These are phyloP conservation scores for Saccharomycopsis capsularis DNA, from an alignment of 805 yeast species.

Conservation along the genomic window DNA sequence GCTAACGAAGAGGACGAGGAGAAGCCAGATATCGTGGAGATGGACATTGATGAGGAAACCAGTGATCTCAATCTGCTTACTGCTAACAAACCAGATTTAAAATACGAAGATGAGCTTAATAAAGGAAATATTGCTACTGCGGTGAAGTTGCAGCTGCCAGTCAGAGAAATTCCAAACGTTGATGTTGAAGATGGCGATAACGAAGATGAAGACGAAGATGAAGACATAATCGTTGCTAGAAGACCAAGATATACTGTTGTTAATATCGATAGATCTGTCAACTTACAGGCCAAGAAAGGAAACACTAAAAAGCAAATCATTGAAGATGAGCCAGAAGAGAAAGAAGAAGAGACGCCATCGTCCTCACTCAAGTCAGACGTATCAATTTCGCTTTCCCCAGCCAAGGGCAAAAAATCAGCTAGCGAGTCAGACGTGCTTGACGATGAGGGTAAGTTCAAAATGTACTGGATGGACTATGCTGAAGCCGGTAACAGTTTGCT, in stretches of 20 bases:
- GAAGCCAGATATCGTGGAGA: not conserved
- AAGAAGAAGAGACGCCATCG: too few relatives aligned
- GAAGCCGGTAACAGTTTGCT: conserved; percentile 66
- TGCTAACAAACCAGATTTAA: too few relatives aligned
- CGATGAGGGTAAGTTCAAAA: conserved; percentile 46
- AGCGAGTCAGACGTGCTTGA: conserved; percentile 29
- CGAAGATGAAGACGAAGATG: conserved; percentile 46
- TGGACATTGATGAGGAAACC: not conserved
- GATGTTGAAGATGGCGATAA: conserved; percentile 21
- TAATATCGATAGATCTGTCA: conserved; percentile 36
- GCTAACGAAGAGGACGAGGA: not conserved
- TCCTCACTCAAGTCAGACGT: conserved; percentile 1
- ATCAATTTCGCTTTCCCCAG: not conserved
- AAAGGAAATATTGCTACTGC: not conserved
- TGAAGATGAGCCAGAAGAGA: conserved; percentile 5
- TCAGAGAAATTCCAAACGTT: not conserved
- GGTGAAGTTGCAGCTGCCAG: too few relatives aligned
- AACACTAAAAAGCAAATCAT: conserved; percentile 4
- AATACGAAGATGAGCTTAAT: not conserved
- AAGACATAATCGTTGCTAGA: conserved; percentile 47
- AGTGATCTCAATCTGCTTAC: too few relatives aligned
- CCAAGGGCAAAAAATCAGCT: conserved; percentile 26
- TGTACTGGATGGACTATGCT: conserved; percentile 87
- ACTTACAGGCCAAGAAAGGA: conserved; percentile 30
- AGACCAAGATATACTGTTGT: conserved; percentile 43